phyloP scores from a whole-genome alignment of 495 filamentous ascomycete genomes.

The Lasiosphaeriaceae sp. region DNA sequence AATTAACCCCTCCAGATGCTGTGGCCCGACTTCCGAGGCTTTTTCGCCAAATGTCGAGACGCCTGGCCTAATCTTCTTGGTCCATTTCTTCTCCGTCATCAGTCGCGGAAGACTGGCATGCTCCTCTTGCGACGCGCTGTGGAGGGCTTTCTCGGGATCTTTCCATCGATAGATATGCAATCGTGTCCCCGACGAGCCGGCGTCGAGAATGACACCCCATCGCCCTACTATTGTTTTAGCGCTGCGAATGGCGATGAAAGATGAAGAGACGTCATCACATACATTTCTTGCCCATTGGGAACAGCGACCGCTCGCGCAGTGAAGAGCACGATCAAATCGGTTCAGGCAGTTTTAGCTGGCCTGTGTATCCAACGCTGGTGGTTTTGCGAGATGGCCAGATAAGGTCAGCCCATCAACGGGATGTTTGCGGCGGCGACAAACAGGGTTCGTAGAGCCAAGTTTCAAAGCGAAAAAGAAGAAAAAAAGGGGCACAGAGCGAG shows the following conservation, averaged over 20 bases:
- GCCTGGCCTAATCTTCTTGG: conserved; percentile 88
- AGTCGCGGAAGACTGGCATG: conserved; percentile 71
- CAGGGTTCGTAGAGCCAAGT: conserved; percentile 1
- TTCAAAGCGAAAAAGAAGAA: neutral
- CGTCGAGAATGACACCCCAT: conserved; percentile 61
- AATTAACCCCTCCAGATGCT: conserved; percentile 74
- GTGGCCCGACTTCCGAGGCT: conserved; percentile 70
- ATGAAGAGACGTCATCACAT: conserved; percentile 3
- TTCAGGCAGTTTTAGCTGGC: neutral
- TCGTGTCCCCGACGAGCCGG: conserved; percentile 75
- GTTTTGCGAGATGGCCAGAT: neutral
- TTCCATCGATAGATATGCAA: conserved; percentile 92
- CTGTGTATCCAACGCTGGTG: no score
- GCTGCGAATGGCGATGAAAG: neutral
- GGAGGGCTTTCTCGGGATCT: conserved; percentile 63
- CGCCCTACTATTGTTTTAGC: conserved; percentile 34
- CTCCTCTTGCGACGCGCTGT: conserved; percentile 55
- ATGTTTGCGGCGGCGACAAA: no score
- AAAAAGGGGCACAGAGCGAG: neutral
- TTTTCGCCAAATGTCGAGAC: conserved; percentile 84
- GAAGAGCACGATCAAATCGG: neutral
- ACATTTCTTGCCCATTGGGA: conserved; percentile 23
- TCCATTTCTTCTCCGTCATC: conserved; percentile 80
- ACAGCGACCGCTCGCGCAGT: neutral
- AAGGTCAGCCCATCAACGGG: no score